Conservation (phyloP, 2,329 filamentous ascomycete species). For the Fusarium xylarioides region DNA sequence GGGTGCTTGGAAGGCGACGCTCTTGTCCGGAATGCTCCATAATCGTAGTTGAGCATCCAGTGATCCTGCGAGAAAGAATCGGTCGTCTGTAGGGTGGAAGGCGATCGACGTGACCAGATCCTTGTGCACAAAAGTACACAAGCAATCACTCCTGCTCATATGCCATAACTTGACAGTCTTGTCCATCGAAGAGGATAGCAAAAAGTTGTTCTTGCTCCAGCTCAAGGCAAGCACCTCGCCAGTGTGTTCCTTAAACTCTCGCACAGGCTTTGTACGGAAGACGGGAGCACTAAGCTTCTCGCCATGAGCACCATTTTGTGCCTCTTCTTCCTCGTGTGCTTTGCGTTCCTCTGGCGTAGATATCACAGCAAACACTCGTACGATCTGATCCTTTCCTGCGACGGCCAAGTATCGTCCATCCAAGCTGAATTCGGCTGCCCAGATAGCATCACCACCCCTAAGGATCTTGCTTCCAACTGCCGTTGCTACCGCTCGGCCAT, state of each 20-base stretch:
- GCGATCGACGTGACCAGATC: conserved; percentile 95
- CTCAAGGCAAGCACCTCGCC: conserved; percentile 89
- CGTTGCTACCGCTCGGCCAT: conserved; percentile 47
- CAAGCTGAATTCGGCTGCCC: conserved; percentile 91
- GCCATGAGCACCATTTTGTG: conserved; percentile 46
- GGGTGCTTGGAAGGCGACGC: conserved; percentile 82
- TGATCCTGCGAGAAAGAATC: conserved; percentile 95
- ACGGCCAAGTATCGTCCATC: conserved; percentile 92
- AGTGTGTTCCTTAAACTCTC: conserved; percentile 84
- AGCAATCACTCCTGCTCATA: conserved; percentile 81
- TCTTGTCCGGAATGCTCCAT: conserved; percentile 97
- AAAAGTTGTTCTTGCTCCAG: conserved; percentile 99
- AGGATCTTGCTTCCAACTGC: conserved; percentile 53
- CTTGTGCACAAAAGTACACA: conserved; percentile 93
- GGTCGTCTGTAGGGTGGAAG: conserved; percentile 93
- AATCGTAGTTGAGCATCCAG: conserved; percentile 87
- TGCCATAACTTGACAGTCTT: conserved; percentile 97
- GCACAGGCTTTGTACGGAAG: conserved; percentile 79
- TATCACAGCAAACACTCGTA: conserved; percentile 90
- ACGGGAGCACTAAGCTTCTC: conserved; percentile 87
- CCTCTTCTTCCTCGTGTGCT: conserved; percentile 72
- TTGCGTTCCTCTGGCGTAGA: conserved; percentile 81
- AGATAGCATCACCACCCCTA: conserved; percentile 74
- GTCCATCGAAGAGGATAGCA: conserved; percentile 96
- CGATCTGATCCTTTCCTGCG: conserved; percentile 86